Evolutionary conservation across 768 basidiomycete species (phyloP).

Genomic region (Suillus ampliporus): DNA sequence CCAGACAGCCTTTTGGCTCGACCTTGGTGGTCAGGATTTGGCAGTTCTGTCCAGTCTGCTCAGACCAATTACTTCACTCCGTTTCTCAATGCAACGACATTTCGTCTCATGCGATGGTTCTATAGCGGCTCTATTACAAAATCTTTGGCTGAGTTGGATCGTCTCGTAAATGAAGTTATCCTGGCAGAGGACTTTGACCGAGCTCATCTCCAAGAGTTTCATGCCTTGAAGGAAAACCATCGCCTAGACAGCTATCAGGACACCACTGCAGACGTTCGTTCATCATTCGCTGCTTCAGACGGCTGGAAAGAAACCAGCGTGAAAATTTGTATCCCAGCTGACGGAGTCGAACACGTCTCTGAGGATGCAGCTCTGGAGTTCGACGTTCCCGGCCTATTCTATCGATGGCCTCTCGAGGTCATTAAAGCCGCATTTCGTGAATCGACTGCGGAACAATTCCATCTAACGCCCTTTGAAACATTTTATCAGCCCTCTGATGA

Average conservation of each 20-base stretch:
- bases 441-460: conserved; percentile 21
- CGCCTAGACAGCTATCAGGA: not conserved
- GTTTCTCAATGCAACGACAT: conserved; percentile 26
- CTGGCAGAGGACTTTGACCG: conserved; percentile 18
- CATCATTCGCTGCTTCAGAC: not conserved
- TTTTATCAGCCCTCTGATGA: not conserved
- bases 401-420: conserved; percentile 30
- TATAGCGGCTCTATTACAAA: conserved; percentile 34
- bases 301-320: conserved; percentile 20
- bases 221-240: not conserved
- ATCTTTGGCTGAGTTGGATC: conserved; percentile 32
- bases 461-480: conserved; percentile 19
- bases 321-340: conserved; percentile 10
- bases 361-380: conserved; percentile 8
- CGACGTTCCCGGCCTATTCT: conserved; percentile 33
- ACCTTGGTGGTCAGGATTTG: conserved; percentile 10
- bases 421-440: conserved; percentile 29
- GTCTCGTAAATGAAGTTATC: conserved; percentile 25
- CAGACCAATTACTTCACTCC: conserved; percentile 4
- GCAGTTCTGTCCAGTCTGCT: not conserved
- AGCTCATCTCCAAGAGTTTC: conserved; percentile 15
- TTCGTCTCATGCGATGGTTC: conserved; percentile 38
- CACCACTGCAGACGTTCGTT: not conserved
- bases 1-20: too few species aligned
- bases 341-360: not conserved